phyloP scores from a whole-genome alignment of 805 yeast genomes.

The Candida ortonii region DNA sequence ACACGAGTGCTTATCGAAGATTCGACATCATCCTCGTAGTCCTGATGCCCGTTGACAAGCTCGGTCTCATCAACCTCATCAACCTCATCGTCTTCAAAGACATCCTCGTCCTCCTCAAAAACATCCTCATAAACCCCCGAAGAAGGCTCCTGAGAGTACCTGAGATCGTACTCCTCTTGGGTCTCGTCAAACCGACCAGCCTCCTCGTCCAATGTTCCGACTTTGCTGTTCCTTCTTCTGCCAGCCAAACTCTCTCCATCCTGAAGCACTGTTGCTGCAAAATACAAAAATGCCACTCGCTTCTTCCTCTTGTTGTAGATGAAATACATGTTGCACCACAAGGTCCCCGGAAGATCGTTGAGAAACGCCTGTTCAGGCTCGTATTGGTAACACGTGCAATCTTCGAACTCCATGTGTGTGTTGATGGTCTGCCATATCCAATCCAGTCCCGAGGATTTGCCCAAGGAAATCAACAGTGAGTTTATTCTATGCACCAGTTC shows the following conservation, averaged over 20 bases:
- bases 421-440: constrained; percentile 90
- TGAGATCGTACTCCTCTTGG: constrained; percentile 36
- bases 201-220: constrained; percentile 33
- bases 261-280: constrained; percentile 47
- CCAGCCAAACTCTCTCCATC: constrained; percentile 27
- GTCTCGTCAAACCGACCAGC: constrained; percentile 28
- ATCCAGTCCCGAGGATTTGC: constrained; percentile 48
- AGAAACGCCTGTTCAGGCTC: constrained; percentile 61
- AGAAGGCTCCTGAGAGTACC: constrained; percentile 25
- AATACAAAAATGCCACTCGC: constrained; percentile 82
- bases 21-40: constrained; percentile 13
- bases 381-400: constrained; percentile 62
- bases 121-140: constrained; percentile 32
- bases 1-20: constrained; percentile 16
- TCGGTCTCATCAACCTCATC: constrained; percentile 36
- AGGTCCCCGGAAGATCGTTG: constrained; percentile 57
- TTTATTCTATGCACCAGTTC: constrained; percentile 67
- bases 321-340: constrained; percentile 87
- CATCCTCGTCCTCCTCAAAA: constrained; percentile 38
- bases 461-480: constrained; percentile 68
- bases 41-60: constrained; percentile 26
- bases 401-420: constrained; percentile 71
- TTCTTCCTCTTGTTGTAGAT: constrained; percentile 87
- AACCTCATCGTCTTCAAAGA: constrained; percentile 31
- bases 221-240: constrained; percentile 32